A percentile compares a stretch with the other conserved stretches of the same genome.
phyloP scores from a whole-genome alignment of 176 grass and related monocot genomes.

The Alloteropsis semialata region DNA sequence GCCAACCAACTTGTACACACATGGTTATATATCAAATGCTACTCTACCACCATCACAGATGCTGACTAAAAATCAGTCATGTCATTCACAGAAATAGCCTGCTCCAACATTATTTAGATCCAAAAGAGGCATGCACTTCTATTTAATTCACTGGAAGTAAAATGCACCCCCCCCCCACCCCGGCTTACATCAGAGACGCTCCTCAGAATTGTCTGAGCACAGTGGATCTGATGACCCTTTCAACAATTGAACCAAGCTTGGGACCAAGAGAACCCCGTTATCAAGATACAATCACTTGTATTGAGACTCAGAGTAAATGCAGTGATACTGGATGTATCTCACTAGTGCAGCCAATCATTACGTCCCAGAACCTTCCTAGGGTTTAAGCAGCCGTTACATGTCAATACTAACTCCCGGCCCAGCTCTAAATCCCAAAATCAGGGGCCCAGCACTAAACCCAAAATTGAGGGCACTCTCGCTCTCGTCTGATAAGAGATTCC shows the following conservation, averaged over 20 bases:
- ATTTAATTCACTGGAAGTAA: not conserved
- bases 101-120: not conserved
- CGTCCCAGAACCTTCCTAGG: not conserved
- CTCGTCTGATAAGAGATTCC: not conserved
- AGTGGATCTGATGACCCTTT: not conserved
- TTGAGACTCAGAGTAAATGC: not conserved
- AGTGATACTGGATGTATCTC: not conserved
- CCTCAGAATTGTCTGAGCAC: too few relatives aligned
- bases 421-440: constrained; percentile 2
- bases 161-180: not conserved
- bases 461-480: not conserved
- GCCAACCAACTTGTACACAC: not conserved
- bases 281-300: not conserved
- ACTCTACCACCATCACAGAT: not conserved
- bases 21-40: not conserved
- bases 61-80: not conserved
- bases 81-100: not conserved
- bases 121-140: not conserved
- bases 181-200: too few relatives aligned
- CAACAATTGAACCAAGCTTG: not conserved
- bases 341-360: too few relatives aligned
- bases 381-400: not conserved
- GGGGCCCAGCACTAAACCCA: constrained; percentile 2
- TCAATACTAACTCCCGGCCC: not conserved
- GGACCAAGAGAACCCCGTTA: not conserved